phyloP scores from a whole-genome alignment of 179 eudicot species.

The Silene noctiflora region DNA sequence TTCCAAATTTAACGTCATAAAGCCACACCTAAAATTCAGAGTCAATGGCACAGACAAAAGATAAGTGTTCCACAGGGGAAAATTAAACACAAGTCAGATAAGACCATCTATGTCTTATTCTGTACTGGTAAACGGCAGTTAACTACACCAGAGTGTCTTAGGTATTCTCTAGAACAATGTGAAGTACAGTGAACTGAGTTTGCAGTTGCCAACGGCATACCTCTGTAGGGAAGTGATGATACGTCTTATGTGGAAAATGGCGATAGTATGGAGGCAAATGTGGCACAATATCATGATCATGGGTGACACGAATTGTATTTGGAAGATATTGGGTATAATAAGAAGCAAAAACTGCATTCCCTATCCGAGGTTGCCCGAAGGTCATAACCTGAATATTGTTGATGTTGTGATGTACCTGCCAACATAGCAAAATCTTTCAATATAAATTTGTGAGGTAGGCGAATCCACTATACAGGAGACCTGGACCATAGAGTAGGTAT shows the following conservation, averaged over 20 bases:
- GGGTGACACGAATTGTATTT: constrained; percentile 77
- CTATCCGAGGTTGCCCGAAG: constrained; percentile 94
- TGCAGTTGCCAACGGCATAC: constrained; percentile 33
- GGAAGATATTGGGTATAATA: constrained; percentile 62
- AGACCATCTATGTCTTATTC: too few species aligned
- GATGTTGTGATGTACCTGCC: constrained; percentile 56
- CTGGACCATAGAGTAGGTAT: neutral
- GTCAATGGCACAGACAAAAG: neutral
- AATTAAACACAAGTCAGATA: constrained; percentile 6
- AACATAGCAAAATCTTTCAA: constrained; percentile 8
- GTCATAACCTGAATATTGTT: constrained; percentile 66
- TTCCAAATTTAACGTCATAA: constrained; percentile 47
- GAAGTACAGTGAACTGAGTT: too few species aligned
- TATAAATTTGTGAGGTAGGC: too few species aligned
- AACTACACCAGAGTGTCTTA: too few species aligned
- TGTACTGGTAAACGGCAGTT: too few species aligned
- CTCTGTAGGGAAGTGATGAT: constrained; percentile 43
- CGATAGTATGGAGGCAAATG: too few species aligned
- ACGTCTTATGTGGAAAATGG: too few species aligned
- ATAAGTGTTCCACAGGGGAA: neutral
- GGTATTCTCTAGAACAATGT: too few species aligned
- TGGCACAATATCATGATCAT: constrained; percentile 38
- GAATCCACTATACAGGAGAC: too few species aligned
- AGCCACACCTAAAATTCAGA: constrained; percentile 75
- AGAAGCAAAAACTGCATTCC: constrained; percentile 81